Conservation (phyloP, 139 green algal species). For the Ulvella scutata region DNA sequence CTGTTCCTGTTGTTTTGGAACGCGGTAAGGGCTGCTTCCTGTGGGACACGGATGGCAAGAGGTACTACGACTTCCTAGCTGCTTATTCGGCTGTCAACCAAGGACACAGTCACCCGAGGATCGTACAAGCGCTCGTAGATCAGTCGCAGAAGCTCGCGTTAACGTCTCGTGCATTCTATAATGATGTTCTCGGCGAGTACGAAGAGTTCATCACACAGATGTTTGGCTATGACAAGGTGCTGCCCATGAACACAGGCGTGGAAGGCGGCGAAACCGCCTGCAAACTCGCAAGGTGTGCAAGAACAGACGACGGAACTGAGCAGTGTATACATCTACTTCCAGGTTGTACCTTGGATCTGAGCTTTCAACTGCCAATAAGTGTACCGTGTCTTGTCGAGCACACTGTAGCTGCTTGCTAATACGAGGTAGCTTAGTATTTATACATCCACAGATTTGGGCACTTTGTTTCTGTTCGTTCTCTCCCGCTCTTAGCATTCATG, state of each 20-base stretch:
- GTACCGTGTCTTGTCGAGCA: no score
- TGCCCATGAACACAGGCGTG: constrained; percentile 96
- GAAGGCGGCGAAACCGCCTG: constrained; percentile 92
- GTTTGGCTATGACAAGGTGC: constrained; percentile 87
- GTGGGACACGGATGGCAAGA: constrained; percentile 69
- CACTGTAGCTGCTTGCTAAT: no score
- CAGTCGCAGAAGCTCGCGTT: constrained; percentile 76
- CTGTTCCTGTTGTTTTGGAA: constrained; percentile 72
- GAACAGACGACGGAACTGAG: no score
- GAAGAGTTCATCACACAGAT: constrained; percentile 83
- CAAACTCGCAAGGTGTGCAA: constrained; percentile 73
- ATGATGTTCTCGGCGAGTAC: constrained; percentile 84
- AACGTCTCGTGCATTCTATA: constrained; percentile 92
- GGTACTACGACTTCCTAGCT: constrained; percentile 80
- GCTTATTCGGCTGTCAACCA: constrained; percentile 93
- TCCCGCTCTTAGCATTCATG: no score
- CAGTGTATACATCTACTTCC: no score
- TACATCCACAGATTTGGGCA: no score
- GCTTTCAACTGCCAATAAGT: no score
- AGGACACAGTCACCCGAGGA: constrained; percentile 94
- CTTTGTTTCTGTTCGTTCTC: no score
- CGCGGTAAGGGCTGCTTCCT: constrained; percentile 51
- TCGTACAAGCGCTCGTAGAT: constrained; percentile 65
- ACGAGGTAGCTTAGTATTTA: no score
- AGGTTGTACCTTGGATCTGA: no score